Base-by-base conservation (phyloP, 768 basidiomycete species). In the Lentinula lateritia region DNA sequence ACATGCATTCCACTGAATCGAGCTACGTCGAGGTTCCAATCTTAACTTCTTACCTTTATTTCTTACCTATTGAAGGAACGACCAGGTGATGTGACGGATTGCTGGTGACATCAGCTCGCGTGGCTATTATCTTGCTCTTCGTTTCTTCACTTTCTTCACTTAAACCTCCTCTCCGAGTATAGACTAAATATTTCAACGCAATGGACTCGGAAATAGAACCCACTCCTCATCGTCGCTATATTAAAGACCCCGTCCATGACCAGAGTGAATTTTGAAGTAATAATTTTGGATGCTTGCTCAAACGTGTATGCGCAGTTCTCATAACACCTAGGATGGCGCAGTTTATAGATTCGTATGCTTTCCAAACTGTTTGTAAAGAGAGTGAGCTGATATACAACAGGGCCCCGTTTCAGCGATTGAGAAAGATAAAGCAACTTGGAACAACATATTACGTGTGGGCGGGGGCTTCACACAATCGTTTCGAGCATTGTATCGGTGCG, bases 401-500 rank as follows among this genome's bases (percentile, higher is more conserved):
- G 9, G 34, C 45, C 13, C 15, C 52, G 52, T 93, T 93, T 66
- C 92, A 94, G 66, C 81, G 92, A 2, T 76, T 94, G 50, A 80
- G 92, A 36, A 72, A 81, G 60, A 81, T 94, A 66, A 92, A 93
- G 64, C 92, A 94, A 68, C 83, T 94, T 7, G 92, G 92, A 0
- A 83, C 88, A 5, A 82, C 88, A 0, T 87, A 84, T 64, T 84
- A 82, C 63, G 88, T 93, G 34, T 93, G 88, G 83, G 84, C 87
- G 0, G 83, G 89, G 1, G 92, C 89, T 0, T 81, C 88, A 0
- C 92, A 93, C 66, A 92, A 86, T 61, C 83, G 92, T 0, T 93
- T 94, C 65, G 92, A 93, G 65, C 92, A 94, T 68, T 88, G 82
- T 63, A 74, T 94, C n/a, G 92, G 92, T 88, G 72, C 62, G 74